phyloP scores from a whole-genome alignment of 495 filamentous ascomycete species.

The Hypoxylon trugodes region DNA sequence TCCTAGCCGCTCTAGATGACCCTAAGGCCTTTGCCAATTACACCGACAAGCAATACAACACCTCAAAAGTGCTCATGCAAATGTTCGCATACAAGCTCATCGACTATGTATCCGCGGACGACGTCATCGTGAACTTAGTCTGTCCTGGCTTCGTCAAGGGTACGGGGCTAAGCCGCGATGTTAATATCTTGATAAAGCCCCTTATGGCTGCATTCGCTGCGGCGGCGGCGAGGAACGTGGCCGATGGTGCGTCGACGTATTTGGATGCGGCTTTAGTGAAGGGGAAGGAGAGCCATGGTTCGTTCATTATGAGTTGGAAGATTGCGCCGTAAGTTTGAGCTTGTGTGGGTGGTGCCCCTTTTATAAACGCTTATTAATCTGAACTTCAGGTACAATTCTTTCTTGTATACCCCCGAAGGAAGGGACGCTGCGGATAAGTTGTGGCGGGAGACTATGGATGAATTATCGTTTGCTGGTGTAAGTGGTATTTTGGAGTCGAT shows the following conservation, averaged over 20 bases:
- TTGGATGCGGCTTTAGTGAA: slow-evolving; percentile 52
- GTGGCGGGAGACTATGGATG: slow-evolving; percentile 55
- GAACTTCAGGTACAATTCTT: slow-evolving; percentile 27
- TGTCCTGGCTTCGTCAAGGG: slow-evolving; percentile 57
- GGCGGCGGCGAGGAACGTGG: slow-evolving; percentile 41
- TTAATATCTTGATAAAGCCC: slow-evolving; percentile 20
- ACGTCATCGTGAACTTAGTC: slow-evolving; percentile 58
- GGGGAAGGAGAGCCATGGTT: slow-evolving; percentile 56
- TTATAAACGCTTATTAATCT: too few species aligned
- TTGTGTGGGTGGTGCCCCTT: neutral
- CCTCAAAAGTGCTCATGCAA: slow-evolving; percentile 53
- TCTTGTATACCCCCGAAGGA: slow-evolving; percentile 52
- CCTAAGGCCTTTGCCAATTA: slow-evolving; percentile 39
- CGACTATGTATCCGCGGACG: slow-evolving; percentile 52
- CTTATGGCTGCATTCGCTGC: slow-evolving; percentile 34
- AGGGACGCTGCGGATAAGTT: slow-evolving; percentile 44
- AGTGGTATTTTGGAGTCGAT: slow-evolving; percentile 45
- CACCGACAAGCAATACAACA: slow-evolving; percentile 47
- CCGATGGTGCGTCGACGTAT: slow-evolving; percentile 48
- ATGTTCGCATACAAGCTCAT: slow-evolving; percentile 55
- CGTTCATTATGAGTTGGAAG: slow-evolving; percentile 53
- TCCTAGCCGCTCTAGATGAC: slow-evolving; percentile 57
- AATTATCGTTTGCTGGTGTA: slow-evolving; percentile 52
- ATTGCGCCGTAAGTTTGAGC: slow-evolving; percentile 49
- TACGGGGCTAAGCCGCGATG: slow-evolving; percentile 50